Percentiles rank a stretch among this genome's conserved stretches.
These are phyloP conservation scores for Fusarium poae DNA, from an alignment of 2,329 filamentous ascomycete species.

Conservation along the genomic window DNA sequence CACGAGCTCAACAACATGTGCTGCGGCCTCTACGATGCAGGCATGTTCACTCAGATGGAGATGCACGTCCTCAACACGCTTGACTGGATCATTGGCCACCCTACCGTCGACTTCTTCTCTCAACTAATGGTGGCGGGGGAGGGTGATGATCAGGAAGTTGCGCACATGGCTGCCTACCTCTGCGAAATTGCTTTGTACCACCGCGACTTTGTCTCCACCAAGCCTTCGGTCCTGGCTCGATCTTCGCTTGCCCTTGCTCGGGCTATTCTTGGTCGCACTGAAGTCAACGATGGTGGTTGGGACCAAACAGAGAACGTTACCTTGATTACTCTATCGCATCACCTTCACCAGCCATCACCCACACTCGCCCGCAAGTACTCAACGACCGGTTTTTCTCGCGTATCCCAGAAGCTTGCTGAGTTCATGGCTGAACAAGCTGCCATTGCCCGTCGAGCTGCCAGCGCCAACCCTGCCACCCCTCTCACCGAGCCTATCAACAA, in stretches of 20 bases:
- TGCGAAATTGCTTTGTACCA: slow-evolving; percentile 96
- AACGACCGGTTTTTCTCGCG: slow-evolving; percentile 64
- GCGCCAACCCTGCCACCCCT: slow-evolving; percentile 68
- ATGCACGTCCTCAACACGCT: slow-evolving; percentile 99
- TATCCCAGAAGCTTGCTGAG: slow-evolving; percentile 68
- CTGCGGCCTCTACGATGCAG: slow-evolving; percentile 96
- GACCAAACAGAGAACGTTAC: slow-evolving; percentile 78
- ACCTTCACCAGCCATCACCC: slow-evolving; percentile 69
- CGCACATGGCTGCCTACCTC: slow-evolving; percentile 95
- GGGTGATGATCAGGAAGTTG: slow-evolving; percentile 82
- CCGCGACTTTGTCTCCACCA: slow-evolving; percentile 94
- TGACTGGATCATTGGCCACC: slow-evolving; percentile 95
- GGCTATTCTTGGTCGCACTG: slow-evolving; percentile 84
- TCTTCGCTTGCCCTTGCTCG: slow-evolving; percentile 87
- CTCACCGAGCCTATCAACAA: slow-evolving; percentile 66
- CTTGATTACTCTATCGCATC: slow-evolving; percentile 69
- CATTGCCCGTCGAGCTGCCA: slow-evolving; percentile 61
- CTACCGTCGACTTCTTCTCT: slow-evolving; percentile 93
- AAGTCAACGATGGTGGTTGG: slow-evolving; percentile 82
- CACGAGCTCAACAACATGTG: slow-evolving; percentile 99
- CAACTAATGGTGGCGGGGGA: slow-evolving; percentile 88
- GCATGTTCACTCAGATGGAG: slow-evolving; percentile 99
- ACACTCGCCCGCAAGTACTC: slow-evolving; percentile 72
- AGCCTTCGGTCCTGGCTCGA: slow-evolving; percentile 90
- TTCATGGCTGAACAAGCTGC: slow-evolving; percentile 72